A percentile compares a stretch with the other conserved stretches of the same genome.
These are phyloP conservation scores for Hymenoscyphus occultus DNA, from an alignment of 2,329 filamentous ascomycete species.

Conservation along the genomic window DNA sequence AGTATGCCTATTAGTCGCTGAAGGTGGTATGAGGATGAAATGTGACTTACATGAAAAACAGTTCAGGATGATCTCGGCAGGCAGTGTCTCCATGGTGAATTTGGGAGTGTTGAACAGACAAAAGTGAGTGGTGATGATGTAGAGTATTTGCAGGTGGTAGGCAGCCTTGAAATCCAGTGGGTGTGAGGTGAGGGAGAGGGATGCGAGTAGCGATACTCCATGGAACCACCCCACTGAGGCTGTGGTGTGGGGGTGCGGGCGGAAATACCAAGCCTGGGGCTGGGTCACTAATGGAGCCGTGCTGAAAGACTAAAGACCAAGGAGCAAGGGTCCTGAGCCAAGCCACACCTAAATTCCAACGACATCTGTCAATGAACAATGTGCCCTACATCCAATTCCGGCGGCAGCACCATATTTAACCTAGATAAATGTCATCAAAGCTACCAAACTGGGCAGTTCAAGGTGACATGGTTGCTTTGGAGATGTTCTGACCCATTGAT, in stretches of 20 bases:
- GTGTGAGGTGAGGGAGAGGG: neutral
- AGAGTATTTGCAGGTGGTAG: neutral
- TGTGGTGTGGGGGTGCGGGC: no score
- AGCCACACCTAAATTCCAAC: neutral
- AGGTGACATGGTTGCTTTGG: no score
- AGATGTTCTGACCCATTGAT: no score
- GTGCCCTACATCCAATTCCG: no score
- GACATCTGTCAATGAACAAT: neutral
- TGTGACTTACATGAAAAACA: constrained; percentile 28
- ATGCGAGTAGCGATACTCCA: no score
- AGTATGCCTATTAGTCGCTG: neutral
- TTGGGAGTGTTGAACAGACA: neutral
- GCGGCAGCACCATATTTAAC: no score
- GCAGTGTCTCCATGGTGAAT: constrained; percentile 27
- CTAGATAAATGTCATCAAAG: no score
- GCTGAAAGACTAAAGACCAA: neutral
- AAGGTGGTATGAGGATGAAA: neutral
- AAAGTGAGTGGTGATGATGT: neutral
- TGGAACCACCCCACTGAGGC: neutral
- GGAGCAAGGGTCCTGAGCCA: neutral
- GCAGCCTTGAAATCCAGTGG: neutral
- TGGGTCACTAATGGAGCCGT: neutral
- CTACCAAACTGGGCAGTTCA: no score
- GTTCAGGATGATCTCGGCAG: constrained; percentile 34
- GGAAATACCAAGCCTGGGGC: neutral